Base-by-base conservation (phyloP, 306 rosid species). In the Quercus bicolor region DNA sequence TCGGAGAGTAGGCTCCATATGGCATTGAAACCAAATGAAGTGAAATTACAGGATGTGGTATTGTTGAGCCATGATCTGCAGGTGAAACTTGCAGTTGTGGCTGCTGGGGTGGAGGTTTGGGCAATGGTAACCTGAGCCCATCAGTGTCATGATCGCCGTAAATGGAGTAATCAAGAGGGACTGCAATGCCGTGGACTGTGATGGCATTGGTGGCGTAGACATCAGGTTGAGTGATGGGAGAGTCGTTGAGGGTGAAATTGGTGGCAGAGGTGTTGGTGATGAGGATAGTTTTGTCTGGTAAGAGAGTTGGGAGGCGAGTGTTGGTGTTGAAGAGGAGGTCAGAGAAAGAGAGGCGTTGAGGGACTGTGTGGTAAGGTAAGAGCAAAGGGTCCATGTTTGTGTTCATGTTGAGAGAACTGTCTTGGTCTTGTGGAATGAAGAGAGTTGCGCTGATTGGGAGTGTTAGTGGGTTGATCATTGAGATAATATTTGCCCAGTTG, bases 291-390 rank as follows among this genome's bases (percentile, higher is more conserved):
- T 82, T 87, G 0, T 75, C 85, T 10, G 91, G 87, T 19, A 93
- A 89, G 56, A 91, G 98, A 10, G 98, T 93, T 2, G 97, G 98
- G 51, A 93, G 85, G 68, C 88, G 89, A 10, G 89, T 21, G 43
- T 51, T 9, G 64, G 64, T 70, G 18, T 80, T 81, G 85, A 91
- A 77, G 62, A 89, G 90, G 54, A 93, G 98, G 11, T 91, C 91
- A 4, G 89, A 78, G 87, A 84, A 93, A 7, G 79, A 20, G 76
- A 93, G 97, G 5, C 97, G 89, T 28, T 93, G 34, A 5, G 97
- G 97, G 68, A 93, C 75, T 0, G 88, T 74, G 80, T 89, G 97
- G 84, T 86, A 93, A 1, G 92, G 88, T 51, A 93, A 78, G 8
- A 81, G 37, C 62, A 87, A 81, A 0, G 97, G 91, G 72, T 90